Percentiles rank a stretch among this genome's conserved stretches.
Evolutionary conservation across 2,329 filamentous ascomycete genomes (phyloP).

Genomic region (Ceratocystis colombiana): DNA sequence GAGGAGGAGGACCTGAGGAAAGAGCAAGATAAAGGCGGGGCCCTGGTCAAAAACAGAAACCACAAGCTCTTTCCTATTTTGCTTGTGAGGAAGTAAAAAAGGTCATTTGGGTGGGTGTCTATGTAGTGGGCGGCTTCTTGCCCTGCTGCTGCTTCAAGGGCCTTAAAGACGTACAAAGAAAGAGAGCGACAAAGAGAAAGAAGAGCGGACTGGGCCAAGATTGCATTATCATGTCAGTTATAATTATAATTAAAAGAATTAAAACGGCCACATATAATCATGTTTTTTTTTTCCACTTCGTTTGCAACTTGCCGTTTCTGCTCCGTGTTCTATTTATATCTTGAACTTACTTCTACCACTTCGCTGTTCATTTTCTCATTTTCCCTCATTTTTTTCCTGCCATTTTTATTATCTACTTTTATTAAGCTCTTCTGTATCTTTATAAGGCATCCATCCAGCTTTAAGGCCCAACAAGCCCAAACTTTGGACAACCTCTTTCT

Average conservation of each 20-base stretch:
- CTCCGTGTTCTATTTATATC: neutral
- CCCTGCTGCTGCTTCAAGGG: no score
- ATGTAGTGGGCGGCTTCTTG: no score
- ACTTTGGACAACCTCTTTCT: constrained; percentile 8
- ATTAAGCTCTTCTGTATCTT: constrained; percentile 6
- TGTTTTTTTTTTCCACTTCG: no score
- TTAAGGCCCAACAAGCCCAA: neutral
- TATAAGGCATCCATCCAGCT: constrained; percentile 9
- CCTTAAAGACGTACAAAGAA: no score
- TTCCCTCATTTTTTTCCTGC: neutral
- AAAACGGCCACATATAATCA: no score
- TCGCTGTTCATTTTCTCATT: neutral
- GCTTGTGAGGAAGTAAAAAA: neutral
- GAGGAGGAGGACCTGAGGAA: neutral
- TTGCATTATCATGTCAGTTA: neutral
- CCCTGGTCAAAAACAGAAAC: neutral
- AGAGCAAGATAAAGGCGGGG: constrained; percentile 8
- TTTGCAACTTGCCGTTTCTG: neutral
- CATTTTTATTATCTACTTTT: neutral
- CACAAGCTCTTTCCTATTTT: neutral
- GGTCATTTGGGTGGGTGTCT: neutral
- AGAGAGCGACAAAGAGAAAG: neutral
- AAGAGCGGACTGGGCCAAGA: no score
- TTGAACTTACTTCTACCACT: neutral
- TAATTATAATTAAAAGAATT: no score